Conservation (phyloP, 805 yeast genomes). For the Yamadazyma paraphyllophila region DNA sequence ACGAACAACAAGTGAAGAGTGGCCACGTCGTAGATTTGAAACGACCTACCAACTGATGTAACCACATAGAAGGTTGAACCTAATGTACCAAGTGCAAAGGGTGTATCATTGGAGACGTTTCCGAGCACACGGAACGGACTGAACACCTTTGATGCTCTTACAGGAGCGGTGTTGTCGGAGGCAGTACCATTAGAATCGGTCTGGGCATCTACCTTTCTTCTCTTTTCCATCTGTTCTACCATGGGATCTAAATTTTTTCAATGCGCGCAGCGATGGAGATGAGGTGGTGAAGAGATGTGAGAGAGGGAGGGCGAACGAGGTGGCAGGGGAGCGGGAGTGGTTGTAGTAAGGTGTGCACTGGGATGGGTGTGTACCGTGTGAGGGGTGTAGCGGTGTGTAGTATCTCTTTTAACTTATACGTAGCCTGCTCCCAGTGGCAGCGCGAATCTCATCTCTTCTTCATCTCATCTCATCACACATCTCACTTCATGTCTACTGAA, state of each 20-base stretch:
- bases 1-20: conserved; percentile 83
- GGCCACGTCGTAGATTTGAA: conserved; percentile 92
- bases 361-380: neutral
- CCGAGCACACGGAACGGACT: conserved; percentile 87
- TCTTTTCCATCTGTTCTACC: conserved; percentile 32
- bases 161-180: neutral
- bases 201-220: conserved; percentile 23
- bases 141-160: conserved; percentile 49
- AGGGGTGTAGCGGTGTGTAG: neutral
- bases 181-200: neutral
- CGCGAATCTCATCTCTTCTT: neutral
- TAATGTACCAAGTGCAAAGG: conserved; percentile 84
- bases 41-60: conserved; percentile 84
- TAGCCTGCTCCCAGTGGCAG: neutral
- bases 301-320: neutral
- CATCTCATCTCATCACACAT: neutral
- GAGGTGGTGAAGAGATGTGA: neutral
- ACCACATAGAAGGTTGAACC: conserved; percentile 87
- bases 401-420: too few species aligned
- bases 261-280: conserved; percentile 4
- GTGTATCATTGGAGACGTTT: conserved; percentile 79
- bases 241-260: conserved; percentile 11
- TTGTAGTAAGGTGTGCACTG: neutral
- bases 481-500: conserved; percentile 1
- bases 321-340: neutral